A percentile compares a stretch with the other conserved stretches of the same genome.
These are phyloP conservation scores for Lasiosphaeria ovina DNA, from an alignment of 495 filamentous ascomycete genomes.

Conservation along the genomic window DNA sequence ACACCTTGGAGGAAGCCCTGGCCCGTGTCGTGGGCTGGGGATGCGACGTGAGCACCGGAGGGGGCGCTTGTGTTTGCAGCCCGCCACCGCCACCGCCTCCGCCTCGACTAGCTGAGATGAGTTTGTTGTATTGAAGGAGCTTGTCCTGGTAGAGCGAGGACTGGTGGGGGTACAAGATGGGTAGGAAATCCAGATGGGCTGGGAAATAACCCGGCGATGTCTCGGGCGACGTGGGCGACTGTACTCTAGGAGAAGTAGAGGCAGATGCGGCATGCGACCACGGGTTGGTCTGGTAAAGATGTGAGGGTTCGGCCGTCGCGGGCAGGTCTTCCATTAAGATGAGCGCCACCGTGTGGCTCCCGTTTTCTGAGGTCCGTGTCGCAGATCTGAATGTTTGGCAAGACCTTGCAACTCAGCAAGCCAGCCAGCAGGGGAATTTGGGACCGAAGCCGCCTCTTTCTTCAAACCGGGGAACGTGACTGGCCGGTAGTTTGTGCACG, in stretches of 20 bases:
- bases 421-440: conserved; percentile 12
- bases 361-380: conserved; percentile 17
- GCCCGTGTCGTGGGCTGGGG: conserved; percentile 47
- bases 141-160: conserved; percentile 50
- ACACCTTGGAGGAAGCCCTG: conserved; percentile 52
- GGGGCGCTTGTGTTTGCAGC: conserved; percentile 46
- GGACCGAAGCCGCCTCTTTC: conserved; percentile 11
- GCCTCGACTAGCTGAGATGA: conserved; percentile 50
- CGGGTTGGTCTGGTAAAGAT: conserved; percentile 45
- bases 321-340: conserved; percentile 53
- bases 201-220: conserved; percentile 32
- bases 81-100: conserved; percentile 35
- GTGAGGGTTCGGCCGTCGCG: conserved; percentile 50
- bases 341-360: conserved; percentile 25
- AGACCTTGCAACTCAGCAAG: conserved; percentile 11
- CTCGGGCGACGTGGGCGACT: conserved; percentile 25
- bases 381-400: conserved; percentile 14
- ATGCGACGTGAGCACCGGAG: conserved; percentile 42
- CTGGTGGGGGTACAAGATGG: conserved; percentile 51
- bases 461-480: too few relatives aligned
- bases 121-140: conserved; percentile 54
- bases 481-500: neutral
- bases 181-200: conserved; percentile 43
- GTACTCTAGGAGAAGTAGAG: conserved; percentile 24
- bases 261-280: conserved; percentile 37